Conservation (phyloP, 306 rosid genomes). For the Vachellia collinsii region DNA sequence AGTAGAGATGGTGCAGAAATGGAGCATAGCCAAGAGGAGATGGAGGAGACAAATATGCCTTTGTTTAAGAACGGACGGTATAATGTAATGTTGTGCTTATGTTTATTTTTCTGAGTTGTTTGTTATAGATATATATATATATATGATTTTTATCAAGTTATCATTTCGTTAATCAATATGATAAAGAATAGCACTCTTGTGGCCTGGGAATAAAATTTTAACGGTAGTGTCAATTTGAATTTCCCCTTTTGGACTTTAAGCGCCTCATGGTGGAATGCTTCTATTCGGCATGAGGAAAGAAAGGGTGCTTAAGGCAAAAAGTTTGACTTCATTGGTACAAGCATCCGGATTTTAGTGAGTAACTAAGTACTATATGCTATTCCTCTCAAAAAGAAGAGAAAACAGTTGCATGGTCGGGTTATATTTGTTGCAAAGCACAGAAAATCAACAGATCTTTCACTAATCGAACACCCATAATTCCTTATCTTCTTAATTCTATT, state of each 20-base stretch:
- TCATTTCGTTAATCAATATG: neutral
- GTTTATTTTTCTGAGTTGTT: neutral
- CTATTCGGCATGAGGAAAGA: neutral
- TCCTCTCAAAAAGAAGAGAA: neutral
- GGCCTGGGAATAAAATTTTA: neutral
- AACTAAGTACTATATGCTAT: too few relatives aligned
- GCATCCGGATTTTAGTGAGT: neutral
- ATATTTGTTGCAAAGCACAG: neutral
- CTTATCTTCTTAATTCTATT: neutral
- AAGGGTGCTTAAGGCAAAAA: neutral
- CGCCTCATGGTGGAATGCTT: neutral
- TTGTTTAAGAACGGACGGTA: conserved; percentile 70
- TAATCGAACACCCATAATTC: neutral
- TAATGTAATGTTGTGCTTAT: conserved; percentile 62
- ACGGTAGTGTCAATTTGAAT: neutral
- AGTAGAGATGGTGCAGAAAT: conserved; percentile 15
- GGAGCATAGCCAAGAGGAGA: conserved; percentile 30
- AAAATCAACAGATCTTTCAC: conserved; percentile 4
- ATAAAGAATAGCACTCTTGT: neutral
- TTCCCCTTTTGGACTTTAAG: neutral
- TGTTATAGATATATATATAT: neutral
- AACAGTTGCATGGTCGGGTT: conserved; percentile 1
- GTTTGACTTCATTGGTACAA: neutral
- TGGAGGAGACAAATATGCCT: conserved; percentile 36
- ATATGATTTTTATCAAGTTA: neutral